A percentile compares a stretch with the other conserved stretches of the same genome.
Conservation (phyloP, 139 green algal genomes). For the Coccomyxa sp. region DNA sequence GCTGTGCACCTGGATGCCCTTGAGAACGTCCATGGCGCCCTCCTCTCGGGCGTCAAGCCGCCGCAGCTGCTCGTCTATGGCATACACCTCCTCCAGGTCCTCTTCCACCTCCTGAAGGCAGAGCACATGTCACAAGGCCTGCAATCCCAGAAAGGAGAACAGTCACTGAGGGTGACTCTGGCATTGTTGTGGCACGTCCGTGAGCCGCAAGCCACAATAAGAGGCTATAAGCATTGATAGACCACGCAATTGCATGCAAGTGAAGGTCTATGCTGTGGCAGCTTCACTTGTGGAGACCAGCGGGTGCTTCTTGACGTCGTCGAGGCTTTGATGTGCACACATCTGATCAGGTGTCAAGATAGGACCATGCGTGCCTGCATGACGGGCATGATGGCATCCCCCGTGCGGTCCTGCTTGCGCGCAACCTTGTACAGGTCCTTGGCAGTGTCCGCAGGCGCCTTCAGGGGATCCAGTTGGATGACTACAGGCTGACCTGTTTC, state of each 20-base stretch:
- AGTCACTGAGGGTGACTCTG: not conserved
- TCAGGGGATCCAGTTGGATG: not conserved
- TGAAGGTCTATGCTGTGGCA: no score
- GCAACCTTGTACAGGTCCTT: slow-evolving; percentile 62
- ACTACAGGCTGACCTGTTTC: not conserved
- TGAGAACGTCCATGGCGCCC: slow-evolving; percentile 25
- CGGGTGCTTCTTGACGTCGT: no score
- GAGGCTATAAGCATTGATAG: no score
- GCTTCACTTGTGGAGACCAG: no score
- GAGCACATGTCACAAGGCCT: not conserved
- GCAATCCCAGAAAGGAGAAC: not conserved
- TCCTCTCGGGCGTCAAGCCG: not conserved
- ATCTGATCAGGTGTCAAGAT: not conserved
- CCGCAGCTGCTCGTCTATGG: not conserved
- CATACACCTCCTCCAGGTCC: not conserved
- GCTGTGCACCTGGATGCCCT: slow-evolving; percentile 13
- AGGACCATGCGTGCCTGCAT: slow-evolving; percentile 38
- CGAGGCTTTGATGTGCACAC: not conserved
- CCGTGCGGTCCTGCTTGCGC: slow-evolving; percentile 55
- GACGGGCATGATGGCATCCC: slow-evolving; percentile 56
- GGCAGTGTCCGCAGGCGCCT: slow-evolving; percentile 43
- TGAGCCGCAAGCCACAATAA: not conserved
- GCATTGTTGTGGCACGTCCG: not conserved
- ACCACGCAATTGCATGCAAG: no score
- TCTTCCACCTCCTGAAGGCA: not conserved